These are phyloP conservation scores for Talaromyces rugulosus DNA, from an alignment of 2,329 filamentous ascomycete species.

Conservation along the genomic window DNA sequence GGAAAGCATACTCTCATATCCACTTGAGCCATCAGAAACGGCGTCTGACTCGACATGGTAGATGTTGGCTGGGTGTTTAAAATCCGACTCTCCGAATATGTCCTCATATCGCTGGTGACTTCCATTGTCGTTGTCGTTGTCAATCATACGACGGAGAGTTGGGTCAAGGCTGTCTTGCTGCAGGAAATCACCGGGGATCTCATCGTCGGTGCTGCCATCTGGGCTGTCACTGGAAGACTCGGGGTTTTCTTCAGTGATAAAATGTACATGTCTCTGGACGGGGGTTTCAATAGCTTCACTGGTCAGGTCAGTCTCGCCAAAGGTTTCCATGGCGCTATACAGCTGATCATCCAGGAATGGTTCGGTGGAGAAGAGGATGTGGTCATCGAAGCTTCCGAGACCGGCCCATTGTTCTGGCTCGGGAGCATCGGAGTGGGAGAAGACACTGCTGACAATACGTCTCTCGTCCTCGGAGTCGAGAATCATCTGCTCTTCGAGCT, in stretches of 20 bases:
- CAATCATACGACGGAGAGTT: conserved; percentile 67
- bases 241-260: conserved; percentile 52
- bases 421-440: conserved; percentile 21
- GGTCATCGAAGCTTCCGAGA: conserved; percentile 43
- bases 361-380: conserved; percentile 36
- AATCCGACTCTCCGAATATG: conserved; percentile 35
- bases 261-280: conserved; percentile 65
- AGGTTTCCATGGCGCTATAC: conserved; percentile 35
- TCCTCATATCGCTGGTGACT: conserved; percentile 33
- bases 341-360: conserved; percentile 42
- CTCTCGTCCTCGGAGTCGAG: conserved; percentile 43
- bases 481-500: conserved; percentile 74
- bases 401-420: conserved; percentile 49
- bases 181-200: conserved; percentile 75
- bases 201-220: conserved; percentile 42
- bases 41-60: conserved; percentile 45
- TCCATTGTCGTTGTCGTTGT: conserved; percentile 52
- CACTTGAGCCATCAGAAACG: conserved; percentile 42
- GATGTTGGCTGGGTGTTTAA: conserved; percentile 37
- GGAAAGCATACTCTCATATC: conserved; percentile 54
- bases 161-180: conserved; percentile 70
- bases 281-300: conserved; percentile 40
- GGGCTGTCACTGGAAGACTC: conserved; percentile 54
- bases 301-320: conserved; percentile 32
- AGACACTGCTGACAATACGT: conserved; percentile 18